These are phyloP conservation scores for Iodosphaeria phyllophila DNA, from an alignment of 2,329 filamentous ascomycete genomes.

Conservation along the genomic window DNA sequence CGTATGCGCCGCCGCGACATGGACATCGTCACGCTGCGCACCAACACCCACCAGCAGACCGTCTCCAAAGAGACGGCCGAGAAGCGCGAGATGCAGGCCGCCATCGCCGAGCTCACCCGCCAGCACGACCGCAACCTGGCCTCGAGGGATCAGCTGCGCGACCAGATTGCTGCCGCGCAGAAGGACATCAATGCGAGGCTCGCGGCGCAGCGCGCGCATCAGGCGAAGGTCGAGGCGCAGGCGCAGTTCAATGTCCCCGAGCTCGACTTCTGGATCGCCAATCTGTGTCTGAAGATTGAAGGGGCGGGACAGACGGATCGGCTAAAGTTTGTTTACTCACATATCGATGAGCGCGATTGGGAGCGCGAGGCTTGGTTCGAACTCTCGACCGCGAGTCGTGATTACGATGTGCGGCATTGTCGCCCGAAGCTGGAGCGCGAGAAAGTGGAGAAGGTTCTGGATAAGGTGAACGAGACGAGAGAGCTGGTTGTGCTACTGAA, in stretches of 20 bases:
- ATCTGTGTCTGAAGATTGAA: conserved; percentile 76
- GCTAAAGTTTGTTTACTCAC: conserved; percentile 76
- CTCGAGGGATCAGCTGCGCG: conserved; percentile 34
- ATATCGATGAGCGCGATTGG: conserved; percentile 74
- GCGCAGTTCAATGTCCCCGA: conserved; percentile 81
- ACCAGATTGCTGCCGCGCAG: conserved; percentile 49
- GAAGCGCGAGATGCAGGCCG: conserved; percentile 52
- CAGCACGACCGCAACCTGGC: conserved; percentile 43
- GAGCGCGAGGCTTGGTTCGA: conserved; percentile 89
- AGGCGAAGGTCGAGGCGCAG: conserved; percentile 63
- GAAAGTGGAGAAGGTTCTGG: conserved; percentile 57
- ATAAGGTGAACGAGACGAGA: conserved; percentile 63
- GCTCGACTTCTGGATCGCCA: conserved; percentile 88
- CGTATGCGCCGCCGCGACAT: conserved; percentile 78
- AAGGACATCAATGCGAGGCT: conserved; percentile 49
- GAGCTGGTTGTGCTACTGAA: conserved; percentile 58
- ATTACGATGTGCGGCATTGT: conserved; percentile 70
- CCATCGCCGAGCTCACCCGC: conserved; percentile 36
- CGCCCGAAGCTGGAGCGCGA: conserved; percentile 68
- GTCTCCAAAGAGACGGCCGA: conserved; percentile 63
- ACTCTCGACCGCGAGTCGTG: conserved; percentile 58
- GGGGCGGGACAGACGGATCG: conserved; percentile 70
- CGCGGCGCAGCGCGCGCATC: conserved; percentile 54
- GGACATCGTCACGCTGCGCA: conserved; percentile 60
- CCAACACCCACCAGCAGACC: conserved; percentile 50